Evolutionary conservation across 1,284 basidiomycete species (phyloP).

Genomic region (Austroboletus niveus): DNA sequence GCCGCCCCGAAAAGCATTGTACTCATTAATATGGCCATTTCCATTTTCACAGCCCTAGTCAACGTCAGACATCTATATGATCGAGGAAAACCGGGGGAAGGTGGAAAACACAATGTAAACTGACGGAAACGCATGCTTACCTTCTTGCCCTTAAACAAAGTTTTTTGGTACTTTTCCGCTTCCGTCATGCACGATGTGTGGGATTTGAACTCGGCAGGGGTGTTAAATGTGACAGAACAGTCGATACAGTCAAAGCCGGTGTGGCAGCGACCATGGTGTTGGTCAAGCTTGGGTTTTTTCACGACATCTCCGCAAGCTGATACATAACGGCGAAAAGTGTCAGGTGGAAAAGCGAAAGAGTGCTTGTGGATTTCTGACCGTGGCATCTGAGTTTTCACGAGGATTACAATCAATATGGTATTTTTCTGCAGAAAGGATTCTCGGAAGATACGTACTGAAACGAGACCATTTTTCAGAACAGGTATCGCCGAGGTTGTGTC

Average conservation of each 20-base stretch:
- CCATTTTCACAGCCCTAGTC: slow-evolving; percentile 16
- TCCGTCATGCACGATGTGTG: slow-evolving; percentile 87
- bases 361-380: slow-evolving; percentile 7
- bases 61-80: slow-evolving; percentile 3
- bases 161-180: slow-evolving; percentile 90
- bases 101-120: neutral
- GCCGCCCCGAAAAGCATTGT: slow-evolving; percentile 27
- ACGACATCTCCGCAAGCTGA: slow-evolving; percentile 79
- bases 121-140: slow-evolving; percentile 8
- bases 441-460: slow-evolving; percentile 26
- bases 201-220: slow-evolving; percentile 72
- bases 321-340: neutral
- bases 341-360: neutral
- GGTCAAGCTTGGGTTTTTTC: slow-evolving; percentile 88
- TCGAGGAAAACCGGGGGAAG: neutral
- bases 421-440: neutral
- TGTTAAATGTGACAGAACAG: slow-evolving; percentile 78
- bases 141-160: slow-evolving; percentile 52
- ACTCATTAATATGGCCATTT: neutral
- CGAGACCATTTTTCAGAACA: slow-evolving; percentile 27
- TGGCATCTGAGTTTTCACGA: slow-evolving; percentile 16
- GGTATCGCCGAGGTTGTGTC: no score
- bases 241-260: slow-evolving; percentile 85
- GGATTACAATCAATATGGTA: neutral
- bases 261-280: slow-evolving; percentile 60